phyloP scores from a whole-genome alignment of 1,139 yeast species.

The Taiozyma onychis region DNA sequence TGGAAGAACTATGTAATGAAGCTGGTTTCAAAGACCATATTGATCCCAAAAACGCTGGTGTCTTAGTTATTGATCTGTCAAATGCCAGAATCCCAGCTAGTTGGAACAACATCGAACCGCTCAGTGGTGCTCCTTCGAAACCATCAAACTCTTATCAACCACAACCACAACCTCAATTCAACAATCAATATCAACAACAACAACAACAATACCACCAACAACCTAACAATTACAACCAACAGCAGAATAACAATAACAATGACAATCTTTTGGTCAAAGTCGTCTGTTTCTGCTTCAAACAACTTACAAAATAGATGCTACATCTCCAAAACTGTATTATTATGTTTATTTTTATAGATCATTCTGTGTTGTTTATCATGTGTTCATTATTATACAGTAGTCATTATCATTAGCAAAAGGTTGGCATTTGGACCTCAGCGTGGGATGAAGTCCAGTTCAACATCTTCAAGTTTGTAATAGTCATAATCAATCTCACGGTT shows the following conservation, averaged over 20 bases:
- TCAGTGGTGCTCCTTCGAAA: slow-evolving; percentile 13
- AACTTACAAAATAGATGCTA: slow-evolving; percentile 7
- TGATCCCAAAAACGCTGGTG: slow-evolving; percentile 75
- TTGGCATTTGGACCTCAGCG: background rate
- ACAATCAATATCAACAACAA: slow-evolving; percentile 30
- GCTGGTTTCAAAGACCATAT: slow-evolving; percentile 54
- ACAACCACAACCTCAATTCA: slow-evolving; percentile 29
- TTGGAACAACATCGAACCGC: slow-evolving; percentile 37
- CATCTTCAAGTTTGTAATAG: slow-evolving; percentile 12
- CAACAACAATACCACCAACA: slow-evolving; percentile 26
- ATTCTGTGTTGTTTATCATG: background rate
- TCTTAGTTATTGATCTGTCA: slow-evolving; percentile 60
- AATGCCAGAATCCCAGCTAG: slow-evolving; percentile 43
- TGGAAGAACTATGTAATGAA: slow-evolving; percentile 68
- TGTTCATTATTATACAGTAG: background rate
- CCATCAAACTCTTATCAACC: slow-evolving; percentile 14
- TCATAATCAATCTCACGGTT: slow-evolving; percentile 18
- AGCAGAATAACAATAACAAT: slow-evolving; percentile 15
- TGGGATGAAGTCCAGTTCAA: slow-evolving; percentile 6
- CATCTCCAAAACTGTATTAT: background rate
- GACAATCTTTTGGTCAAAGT: slow-evolving; percentile 18
- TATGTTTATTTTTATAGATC: background rate
- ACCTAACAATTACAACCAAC: slow-evolving; percentile 26
- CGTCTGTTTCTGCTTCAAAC: slow-evolving; percentile 26
- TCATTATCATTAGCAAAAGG: background rate